Base-by-base conservation (phyloP, 2,329 filamentous ascomycete species). In the Cladosporium sp. region DNA sequence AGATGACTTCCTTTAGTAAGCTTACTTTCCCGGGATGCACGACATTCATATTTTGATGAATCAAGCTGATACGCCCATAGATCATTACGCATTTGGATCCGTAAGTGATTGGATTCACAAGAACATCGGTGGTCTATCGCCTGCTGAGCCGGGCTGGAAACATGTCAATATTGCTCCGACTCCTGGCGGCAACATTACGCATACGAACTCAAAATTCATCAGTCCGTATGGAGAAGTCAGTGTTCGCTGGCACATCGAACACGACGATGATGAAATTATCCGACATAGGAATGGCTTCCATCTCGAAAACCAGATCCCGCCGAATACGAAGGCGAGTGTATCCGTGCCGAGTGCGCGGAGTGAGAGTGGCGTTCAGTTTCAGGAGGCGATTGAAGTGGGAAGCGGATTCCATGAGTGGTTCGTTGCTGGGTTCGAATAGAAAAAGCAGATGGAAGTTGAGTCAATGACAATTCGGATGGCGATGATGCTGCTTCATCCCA, bases 51-150 rank as follows among this genome's bases (percentile, higher is more conserved):
- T 33, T 4, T 15, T 43, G 5, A 5, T 9, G 13, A 12, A 35
- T 75, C 75, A 53, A 76, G 19, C 16, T 35, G 32, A 33, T 12
- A 13, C 32, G n/a, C 33, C 9, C 13, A 11, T 2, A 13, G 42
- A 77, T 27, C 74, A 78, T 53, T 78, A 77, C 48, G 69, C 75
- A 0, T 69, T 76, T n/a, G 73, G 74, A 0, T 70, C 72, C 0
- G 72, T 78, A 1, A 72, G 69, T 2, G 67, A 73, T 51, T 78
- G 72, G 72, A 67, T 77, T 20, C 72, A 76, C 25, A 45, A 29
- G 13, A 45, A 45, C 30, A 45, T 45, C 29, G 42, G 42, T 12
- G 42, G 42, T 4, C 30, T 45, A 12, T 45, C 42, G 13, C 30
- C 42, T n/a, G 42, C 42, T 15, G 30, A 25, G 15, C 30, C 42